phyloP scores from a whole-genome alignment of 345 rosid genomes.

The Acer saccharum region DNA sequence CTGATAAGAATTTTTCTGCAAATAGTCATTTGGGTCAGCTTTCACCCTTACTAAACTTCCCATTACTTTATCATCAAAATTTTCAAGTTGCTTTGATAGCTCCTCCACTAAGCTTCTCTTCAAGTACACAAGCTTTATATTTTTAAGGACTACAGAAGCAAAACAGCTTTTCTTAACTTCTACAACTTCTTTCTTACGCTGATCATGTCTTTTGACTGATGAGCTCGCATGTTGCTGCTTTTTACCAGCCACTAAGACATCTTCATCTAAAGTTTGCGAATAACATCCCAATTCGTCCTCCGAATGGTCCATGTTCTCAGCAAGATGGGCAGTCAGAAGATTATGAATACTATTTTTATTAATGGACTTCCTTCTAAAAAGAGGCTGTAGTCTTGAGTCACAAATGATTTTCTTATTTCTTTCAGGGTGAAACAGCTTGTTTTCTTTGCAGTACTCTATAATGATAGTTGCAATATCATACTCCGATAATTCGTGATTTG shows the following conservation, averaged over 20 bases:
- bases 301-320: slow-evolving; percentile 33
- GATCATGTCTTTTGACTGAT: slow-evolving; percentile 17
- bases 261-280: slow-evolving; percentile 17
- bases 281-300: slow-evolving; percentile 27
- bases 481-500: slow-evolving; percentile 35
- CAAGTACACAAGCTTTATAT: slow-evolving; percentile 57
- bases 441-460: slow-evolving; percentile 34
- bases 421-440: slow-evolving; percentile 39
- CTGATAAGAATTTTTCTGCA: slow-evolving; percentile 44
- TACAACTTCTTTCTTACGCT: slow-evolving; percentile 28
- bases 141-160: slow-evolving; percentile 43
- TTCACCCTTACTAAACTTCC: slow-evolving; percentile 65
- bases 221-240: slow-evolving; percentile 16
- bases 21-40: slow-evolving; percentile 42
- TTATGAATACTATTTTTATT: slow-evolving; percentile 33
- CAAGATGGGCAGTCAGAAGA: slow-evolving; percentile 41
- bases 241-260: slow-evolving; percentile 9
- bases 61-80: slow-evolving; percentile 40
- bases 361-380: slow-evolving; percentile 46
- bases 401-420: slow-evolving; percentile 47
- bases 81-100: slow-evolving; percentile 42
- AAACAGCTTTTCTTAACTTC: slow-evolving; percentile 28
- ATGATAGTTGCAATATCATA: slow-evolving; percentile 37
- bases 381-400: slow-evolving; percentile 42
- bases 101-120: slow-evolving; percentile 49